Conservation (phyloP, 352 stramenopile genomes). For the Phytophthora parvispora region DNA sequence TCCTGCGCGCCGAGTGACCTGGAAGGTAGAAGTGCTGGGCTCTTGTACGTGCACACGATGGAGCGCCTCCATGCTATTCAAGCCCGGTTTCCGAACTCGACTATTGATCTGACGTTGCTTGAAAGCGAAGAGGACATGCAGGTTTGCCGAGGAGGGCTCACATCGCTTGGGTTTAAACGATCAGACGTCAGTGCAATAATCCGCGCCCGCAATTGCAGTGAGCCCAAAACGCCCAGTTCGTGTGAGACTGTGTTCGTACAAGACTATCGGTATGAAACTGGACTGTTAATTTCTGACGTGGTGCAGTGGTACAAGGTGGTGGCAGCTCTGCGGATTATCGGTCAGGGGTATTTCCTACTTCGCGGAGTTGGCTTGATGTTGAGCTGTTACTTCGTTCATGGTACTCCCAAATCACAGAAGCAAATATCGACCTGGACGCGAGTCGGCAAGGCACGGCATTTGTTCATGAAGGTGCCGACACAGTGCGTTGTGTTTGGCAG, state of each 20-base stretch:
- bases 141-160: slow-evolving; percentile 20
- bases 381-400: slow-evolving; percentile 42
- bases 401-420: slow-evolving; percentile 1
- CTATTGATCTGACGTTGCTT: slow-evolving; percentile 32
- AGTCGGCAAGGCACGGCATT: slow-evolving; percentile 13
- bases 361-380: slow-evolving; percentile 36
- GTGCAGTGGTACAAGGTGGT: slow-evolving; percentile 43
- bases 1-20: slow-evolving; percentile 20
- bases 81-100: slow-evolving; percentile 18
- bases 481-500: slow-evolving; percentile 68
- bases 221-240: not conserved
- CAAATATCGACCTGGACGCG: not conserved
- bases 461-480: slow-evolving; percentile 55
- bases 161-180: slow-evolving; percentile 22
- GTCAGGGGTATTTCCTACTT: slow-evolving; percentile 51
- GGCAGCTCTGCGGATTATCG: slow-evolving; percentile 29
- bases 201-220: slow-evolving; percentile 26
- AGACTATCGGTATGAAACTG: slow-evolving; percentile 56
- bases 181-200: slow-evolving; percentile 33
- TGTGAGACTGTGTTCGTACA: slow-evolving; percentile 53
- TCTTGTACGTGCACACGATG: slow-evolving; percentile 32
- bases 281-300: slow-evolving; percentile 28
- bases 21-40: slow-evolving; percentile 5
- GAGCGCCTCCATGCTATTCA: slow-evolving; percentile 20
- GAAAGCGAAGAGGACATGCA: slow-evolving; percentile 40